Evolutionary conservation across 2,329 filamentous ascomycete species (phyloP), one percentile per base, ranked within the genome.

Genomic region (Aspergillus sp.): DNA sequence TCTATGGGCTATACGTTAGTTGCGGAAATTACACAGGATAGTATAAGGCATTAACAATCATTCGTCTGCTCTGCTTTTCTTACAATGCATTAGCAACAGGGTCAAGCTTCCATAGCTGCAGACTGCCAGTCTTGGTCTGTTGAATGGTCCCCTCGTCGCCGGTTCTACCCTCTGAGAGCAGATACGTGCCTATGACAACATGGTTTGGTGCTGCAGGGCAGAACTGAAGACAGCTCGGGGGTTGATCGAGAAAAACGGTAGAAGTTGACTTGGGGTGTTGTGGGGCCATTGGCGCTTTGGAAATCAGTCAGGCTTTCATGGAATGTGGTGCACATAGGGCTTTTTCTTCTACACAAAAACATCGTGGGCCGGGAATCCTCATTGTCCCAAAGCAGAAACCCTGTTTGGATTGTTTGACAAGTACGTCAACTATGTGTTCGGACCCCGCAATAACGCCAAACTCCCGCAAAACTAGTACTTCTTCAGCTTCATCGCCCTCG

Each of bases 171-270:
- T 70, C 61, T 27, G 61, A 62, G 32, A 95, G 75, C 52, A 85
- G 80, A 66, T 96, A 96, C 1, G 90, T 95, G 35, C 90, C 91
- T 42, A 95, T 78, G 0, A 94, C 73, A 54, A 94, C 83, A 59
- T 83, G 80, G 0, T 81, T 69, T 0, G 80, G 78, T 48, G 80
- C 50, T 7, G 57, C 52, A 2, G 64, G 67, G 40, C 66, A 70
- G 46, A 72, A 72, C 51, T 71, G 65, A 1, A 73, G 60, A 48
- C 70, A 73, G 52, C 70, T 72, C 2, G 70, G 70, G 9, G 69
- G 70, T 46, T 69, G 63, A 45, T 72, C 66, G 5, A 71, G 57
- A 43, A 65, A 67, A 30, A 64, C 52, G 3, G 67, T 70, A 4
- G 55, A 60, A 26, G 52, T 47, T 4, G 67, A 68, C 27, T 55